These are phyloP conservation scores for Kregervanrija delftensis DNA, from an alignment of 805 yeast genomes.

Conservation along the genomic window DNA sequence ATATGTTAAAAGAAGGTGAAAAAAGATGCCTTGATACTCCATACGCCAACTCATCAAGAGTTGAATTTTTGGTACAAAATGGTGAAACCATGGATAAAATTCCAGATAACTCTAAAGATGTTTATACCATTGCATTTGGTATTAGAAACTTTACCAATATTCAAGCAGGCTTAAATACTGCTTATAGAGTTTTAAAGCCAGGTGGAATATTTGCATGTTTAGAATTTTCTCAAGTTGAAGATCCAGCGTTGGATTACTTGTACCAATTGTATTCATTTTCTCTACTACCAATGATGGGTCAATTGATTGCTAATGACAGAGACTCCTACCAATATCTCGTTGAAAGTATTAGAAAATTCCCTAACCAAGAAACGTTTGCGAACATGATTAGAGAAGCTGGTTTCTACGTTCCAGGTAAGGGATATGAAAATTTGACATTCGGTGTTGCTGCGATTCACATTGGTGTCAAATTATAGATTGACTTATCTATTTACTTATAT, in stretches of 20 bases:
- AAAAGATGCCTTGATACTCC: constrained; percentile 53
- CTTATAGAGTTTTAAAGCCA: constrained; percentile 90
- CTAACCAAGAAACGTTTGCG: constrained; percentile 85
- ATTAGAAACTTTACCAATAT: constrained; percentile 94
- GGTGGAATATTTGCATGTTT: constrained; percentile 97
- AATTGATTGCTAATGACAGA: constrained; percentile 88
- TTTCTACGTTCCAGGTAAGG: constrained; percentile 80
- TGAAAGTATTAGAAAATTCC: constrained; percentile 88
- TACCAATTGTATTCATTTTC: constrained; percentile 89
- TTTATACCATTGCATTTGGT: constrained; percentile 95
- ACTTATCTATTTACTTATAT: too few relatives aligned
- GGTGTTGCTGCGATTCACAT: constrained; percentile 95
- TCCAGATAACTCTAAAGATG: constrained; percentile 82
- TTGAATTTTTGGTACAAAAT: constrained; percentile 80
- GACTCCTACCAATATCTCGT: constrained; percentile 95
- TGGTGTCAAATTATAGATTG: constrained; percentile 72
- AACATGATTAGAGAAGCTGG: constrained; percentile 93
- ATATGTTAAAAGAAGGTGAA: constrained; percentile 92
- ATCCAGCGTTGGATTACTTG: constrained; percentile 61
- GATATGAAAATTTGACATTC: constrained; percentile 89
- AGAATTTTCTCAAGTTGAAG: constrained; percentile 89
- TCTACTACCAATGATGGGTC: constrained; percentile 89
- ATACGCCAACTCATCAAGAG: constrained; percentile 65
- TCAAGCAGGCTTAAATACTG: constrained; percentile 91
- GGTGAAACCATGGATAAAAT: constrained; percentile 86